Evolutionary conservation across 257 asterid species (phyloP).

Genomic region (Forsythia viridissima): DNA sequence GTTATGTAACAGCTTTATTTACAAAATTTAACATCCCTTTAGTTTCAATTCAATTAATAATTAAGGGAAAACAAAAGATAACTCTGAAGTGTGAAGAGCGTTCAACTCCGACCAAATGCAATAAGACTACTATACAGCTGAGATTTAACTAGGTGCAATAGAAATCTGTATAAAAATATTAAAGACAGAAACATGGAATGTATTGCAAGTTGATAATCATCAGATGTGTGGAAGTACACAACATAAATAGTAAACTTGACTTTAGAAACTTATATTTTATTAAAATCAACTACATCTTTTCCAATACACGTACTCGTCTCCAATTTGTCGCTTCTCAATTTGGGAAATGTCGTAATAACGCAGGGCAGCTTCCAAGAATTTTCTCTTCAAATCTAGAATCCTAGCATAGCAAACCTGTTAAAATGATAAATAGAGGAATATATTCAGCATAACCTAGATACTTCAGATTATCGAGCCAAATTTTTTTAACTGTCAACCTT

Average conservation of each 20-base stretch:
- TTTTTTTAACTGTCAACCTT: slow-evolving; percentile 50
- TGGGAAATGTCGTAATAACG: slow-evolving; percentile 97
- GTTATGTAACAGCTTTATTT: slow-evolving; percentile 4
- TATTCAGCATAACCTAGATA: neutral
- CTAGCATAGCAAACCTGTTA: slow-evolving; percentile 96
- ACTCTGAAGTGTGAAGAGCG: neutral
- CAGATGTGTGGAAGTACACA: no score
- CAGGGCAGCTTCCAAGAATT: slow-evolving; percentile 97
- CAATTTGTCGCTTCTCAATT: slow-evolving; percentile 94
- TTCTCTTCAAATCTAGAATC: slow-evolving; percentile 91
- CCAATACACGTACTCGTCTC: slow-evolving; percentile 75
- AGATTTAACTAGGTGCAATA: neutral
- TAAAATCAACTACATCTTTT: neutral
- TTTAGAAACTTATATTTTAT: no score
- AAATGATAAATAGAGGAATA: slow-evolving; percentile 5
- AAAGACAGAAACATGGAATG: neutral
- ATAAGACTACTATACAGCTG: neutral
- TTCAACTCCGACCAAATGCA: neutral
- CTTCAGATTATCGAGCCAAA: slow-evolving; percentile 6
- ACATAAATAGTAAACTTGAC: no score
- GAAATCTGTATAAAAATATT: neutral
- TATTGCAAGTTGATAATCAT: neutral
- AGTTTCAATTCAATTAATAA: neutral
- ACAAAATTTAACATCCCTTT: neutral
- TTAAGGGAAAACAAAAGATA: neutral